Evolutionary conservation across 2,329 filamentous ascomycete genomes (phyloP), one percentile per base, ranked within the genome.

Genomic region (Stylonectria norvegica): DNA sequence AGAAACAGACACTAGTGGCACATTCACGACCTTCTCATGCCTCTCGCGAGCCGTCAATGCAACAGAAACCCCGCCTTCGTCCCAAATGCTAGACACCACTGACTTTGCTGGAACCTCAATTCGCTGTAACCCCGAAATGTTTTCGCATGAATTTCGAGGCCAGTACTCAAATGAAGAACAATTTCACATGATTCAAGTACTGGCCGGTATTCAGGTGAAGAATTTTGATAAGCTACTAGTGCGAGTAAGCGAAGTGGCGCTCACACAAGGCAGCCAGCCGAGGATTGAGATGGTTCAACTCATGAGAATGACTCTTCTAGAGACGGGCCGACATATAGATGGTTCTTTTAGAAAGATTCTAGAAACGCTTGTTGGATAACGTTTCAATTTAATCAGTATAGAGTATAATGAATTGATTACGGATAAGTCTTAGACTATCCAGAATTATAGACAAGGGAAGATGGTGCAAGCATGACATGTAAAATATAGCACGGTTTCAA

Each of bases 161-260:
- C 43, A 50, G 23, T 61, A 59, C 34, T 58, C 56, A 3, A 37
- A 52, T 20, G 55, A 61, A 42, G 58, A 62, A 43, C 58, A 60
- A 34, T 29, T 57, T 5, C 55, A 59, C 38, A 58, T 62, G 54
- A 55, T 59, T 10, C 45, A 45, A 1, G 56, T 45, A 5, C 40
- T 62, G 4, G 23, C 58, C 23, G 48, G 40, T 20, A 39, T 60
- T n/a, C 59, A 62, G 27, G 47, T 56, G 11, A 36, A 45, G 12
- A 55, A 56, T 33, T 56, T 55, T 12, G 49, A 49, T 10, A 40
- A 49, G 22, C 47, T 61, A 5, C 49, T 61, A 15, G 6, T 25
- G 19, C 42, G 48, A 3, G 36, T 53, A 14, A 32, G 39, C 6
- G 39, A 46, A 31, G 29, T 34, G 28, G 32, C 20, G n/a, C 39